phyloP scores from a whole-genome alignment of 179 eudicot species.

The Silene coronaria region DNA sequence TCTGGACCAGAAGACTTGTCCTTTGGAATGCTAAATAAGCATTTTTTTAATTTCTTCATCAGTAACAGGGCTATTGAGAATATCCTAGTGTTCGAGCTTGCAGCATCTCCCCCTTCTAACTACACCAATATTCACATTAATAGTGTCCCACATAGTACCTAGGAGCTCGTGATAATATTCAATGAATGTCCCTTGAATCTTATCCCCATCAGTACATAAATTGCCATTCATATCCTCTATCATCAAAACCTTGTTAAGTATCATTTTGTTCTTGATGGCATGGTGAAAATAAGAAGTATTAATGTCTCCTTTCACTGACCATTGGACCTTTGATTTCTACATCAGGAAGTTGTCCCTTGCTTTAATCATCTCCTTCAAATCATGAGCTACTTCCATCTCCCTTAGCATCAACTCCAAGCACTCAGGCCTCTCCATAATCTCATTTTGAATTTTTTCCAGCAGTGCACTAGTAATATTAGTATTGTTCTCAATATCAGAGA shows the following conservation, averaged over 20 bases:
- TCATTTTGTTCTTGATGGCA: neutral
- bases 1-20: neutral
- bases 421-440: neutral
- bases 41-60: neutral
- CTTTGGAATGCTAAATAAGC: neutral
- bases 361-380: no score
- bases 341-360: no score
- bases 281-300: no score
- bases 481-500: neutral
- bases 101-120: neutral
- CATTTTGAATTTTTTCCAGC: neutral
- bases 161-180: neutral
- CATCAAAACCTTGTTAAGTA: neutral
- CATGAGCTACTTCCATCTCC: neutral
- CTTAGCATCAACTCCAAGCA: neutral
- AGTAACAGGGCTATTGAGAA: neutral
- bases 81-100: rapidly evolving
- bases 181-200: neutral
- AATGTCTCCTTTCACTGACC: no score
- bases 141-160: rapidly evolving
- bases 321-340: no score
- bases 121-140: no score
- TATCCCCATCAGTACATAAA: no score
- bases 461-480: neutral
- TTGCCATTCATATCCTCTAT: neutral